Conservation (phyloP, 495 filamentous ascomycete genomes). For the Neurospora tetraspora region DNA sequence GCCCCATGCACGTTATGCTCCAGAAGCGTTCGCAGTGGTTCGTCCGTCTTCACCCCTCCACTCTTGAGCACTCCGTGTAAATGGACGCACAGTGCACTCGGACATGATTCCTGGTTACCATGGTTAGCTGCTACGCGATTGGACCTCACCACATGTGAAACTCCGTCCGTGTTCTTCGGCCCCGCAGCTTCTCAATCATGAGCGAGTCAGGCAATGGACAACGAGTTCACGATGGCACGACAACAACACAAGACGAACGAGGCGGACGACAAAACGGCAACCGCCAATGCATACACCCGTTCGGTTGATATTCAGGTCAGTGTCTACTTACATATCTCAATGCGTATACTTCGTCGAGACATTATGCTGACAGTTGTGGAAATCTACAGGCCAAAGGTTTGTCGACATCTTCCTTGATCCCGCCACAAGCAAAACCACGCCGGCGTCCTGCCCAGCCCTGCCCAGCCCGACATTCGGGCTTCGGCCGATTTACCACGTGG, state of each 20-base stretch:
- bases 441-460: background rate
- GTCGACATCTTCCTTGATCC: background rate
- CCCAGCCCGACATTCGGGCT: background rate
- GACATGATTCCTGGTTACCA: background rate
- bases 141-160: background rate
- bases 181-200: background rate
- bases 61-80: background rate
- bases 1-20: background rate
- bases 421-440: background rate
- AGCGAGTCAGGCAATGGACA: background rate
- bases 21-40: background rate
- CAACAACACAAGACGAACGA: background rate
- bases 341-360: background rate
- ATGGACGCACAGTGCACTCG: background rate
- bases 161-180: background rate
- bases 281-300: background rate
- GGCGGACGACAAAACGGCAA: background rate
- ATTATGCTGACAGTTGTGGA: background rate
- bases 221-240: background rate
- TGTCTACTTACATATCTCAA: background rate
- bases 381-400: background rate
- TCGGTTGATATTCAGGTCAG: background rate
- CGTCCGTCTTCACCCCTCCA: background rate
- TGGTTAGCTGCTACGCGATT: background rate
- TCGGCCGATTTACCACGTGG: background rate